Evolutionary conservation across 805 yeast species (phyloP).

Genomic region (Monosporozyma aerobia): DNA sequence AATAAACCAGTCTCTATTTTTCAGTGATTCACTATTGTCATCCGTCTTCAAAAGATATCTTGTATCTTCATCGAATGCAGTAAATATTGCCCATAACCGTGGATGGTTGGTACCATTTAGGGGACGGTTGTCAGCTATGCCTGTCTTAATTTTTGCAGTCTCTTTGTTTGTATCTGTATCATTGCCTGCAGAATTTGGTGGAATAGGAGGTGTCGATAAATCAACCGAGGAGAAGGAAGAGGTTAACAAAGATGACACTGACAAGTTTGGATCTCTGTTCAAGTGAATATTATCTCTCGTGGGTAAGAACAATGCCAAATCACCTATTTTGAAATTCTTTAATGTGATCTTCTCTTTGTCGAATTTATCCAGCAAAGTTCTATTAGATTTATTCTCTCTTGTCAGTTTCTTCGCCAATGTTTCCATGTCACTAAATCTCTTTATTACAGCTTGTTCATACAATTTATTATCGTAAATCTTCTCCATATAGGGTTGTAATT

Average conservation of each 20-base stretch:
- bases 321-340: constrained; percentile 58
- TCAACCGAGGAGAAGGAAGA: constrained; percentile 31
- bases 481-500: constrained; percentile 7
- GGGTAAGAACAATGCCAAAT: constrained; percentile 77
- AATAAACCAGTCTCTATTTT: constrained; percentile 70
- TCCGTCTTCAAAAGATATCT: constrained; percentile 61
- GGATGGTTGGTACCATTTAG: background rate
- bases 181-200: constrained; percentile 8
- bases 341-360: constrained; percentile 48
- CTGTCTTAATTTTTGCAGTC: constrained; percentile 1
- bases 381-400: constrained; percentile 39
- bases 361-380: constrained; percentile 20
- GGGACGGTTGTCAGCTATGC: constrained; percentile 7
- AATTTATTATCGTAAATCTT: constrained; percentile 23
- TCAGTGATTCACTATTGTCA: background rate
- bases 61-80: constrained; percentile 64
- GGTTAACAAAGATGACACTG: constrained; percentile 22
- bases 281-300: constrained; percentile 38
- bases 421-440: constrained; percentile 84
- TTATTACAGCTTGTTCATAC: constrained; percentile 42
- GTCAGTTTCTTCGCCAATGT: constrained; percentile 77
- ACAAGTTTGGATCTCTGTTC: constrained; percentile 6
- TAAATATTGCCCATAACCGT: constrained; percentile 91
- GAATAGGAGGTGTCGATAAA: constrained; percentile 27
- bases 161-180: background rate